A percentile compares a stretch with the other conserved stretches of the same genome.
phyloP scores from a whole-genome alignment of 169 alveolate genomes.

The Theileria annulata region DNA sequence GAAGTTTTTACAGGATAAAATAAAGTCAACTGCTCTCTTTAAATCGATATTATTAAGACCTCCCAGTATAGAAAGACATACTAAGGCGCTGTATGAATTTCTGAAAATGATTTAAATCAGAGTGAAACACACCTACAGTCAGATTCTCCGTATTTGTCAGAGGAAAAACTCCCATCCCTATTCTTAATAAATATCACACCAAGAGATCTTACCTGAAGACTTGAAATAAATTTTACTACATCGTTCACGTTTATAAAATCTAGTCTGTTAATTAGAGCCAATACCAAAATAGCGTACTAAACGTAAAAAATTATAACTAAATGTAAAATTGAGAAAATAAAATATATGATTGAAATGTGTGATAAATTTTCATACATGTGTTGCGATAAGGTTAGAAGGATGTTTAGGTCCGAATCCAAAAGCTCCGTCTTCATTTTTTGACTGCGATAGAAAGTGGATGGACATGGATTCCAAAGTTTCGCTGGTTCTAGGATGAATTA shows the following conservation, averaged over 20 bases:
- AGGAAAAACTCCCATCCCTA: slow-evolving; percentile 91
- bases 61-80: slow-evolving; percentile 85
- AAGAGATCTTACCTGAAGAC: slow-evolving; percentile 62
- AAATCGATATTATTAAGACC: slow-evolving; percentile 78
- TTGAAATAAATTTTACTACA: slow-evolving; percentile 80
- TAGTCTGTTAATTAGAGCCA: slow-evolving; percentile 75
- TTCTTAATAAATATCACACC: slow-evolving; percentile 64
- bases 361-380: slow-evolving; percentile 54
- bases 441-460: slow-evolving; percentile 39
- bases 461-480: slow-evolving; percentile 46
- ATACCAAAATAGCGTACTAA: slow-evolving; percentile 85
- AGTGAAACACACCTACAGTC: slow-evolving; percentile 82
- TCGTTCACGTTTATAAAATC: slow-evolving; percentile 75
- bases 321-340: neutral
- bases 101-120: neutral
- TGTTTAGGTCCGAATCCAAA: slow-evolving; percentile 73
- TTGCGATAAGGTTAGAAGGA: slow-evolving; percentile 73
- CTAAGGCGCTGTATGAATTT: slow-evolving; percentile 90
- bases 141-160: slow-evolving; percentile 92
- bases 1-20: slow-evolving; percentile 87
- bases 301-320: neutral
- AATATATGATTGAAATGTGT: neutral
- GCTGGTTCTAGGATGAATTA: slow-evolving; percentile 60
- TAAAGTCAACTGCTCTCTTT: slow-evolving; percentile 82
- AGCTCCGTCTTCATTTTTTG: slow-evolving; percentile 73